phyloP scores from a whole-genome alignment of 768 basidiomycete genomes.

The Pleurotus cornucopiae region DNA sequence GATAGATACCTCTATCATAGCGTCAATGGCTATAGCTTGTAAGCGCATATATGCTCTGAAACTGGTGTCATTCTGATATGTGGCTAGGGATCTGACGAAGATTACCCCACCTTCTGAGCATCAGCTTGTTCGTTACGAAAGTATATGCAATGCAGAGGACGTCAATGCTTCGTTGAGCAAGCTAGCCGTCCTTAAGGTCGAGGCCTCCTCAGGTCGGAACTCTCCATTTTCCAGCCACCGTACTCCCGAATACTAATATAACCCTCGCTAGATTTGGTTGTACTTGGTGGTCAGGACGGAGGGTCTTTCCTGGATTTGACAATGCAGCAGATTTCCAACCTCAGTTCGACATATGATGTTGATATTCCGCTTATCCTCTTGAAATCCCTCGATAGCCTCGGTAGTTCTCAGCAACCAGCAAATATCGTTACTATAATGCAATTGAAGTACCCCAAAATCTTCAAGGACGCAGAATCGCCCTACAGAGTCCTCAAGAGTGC shows the following conservation, averaged over 20 bases:
- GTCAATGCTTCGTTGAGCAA: constrained; percentile 68
- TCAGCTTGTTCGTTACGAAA: constrained; percentile 79
- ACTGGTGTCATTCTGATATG: constrained; percentile 1
- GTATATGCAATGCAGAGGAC: constrained; percentile 59
- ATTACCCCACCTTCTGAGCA: constrained; percentile 85
- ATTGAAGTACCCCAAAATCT: constrained; percentile 92
- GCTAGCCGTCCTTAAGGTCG: constrained; percentile 92
- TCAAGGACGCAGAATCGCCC: constrained; percentile 83
- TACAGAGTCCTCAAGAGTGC: constrained; percentile 63
- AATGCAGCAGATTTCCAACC: constrained; percentile 93
- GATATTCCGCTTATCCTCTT: constrained; percentile 95
- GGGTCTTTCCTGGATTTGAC: constrained; percentile 97
- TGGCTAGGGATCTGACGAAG: constrained; percentile 75
- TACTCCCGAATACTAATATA: too few species aligned
- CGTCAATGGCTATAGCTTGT: constrained; percentile 86
- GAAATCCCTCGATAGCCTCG: constrained; percentile 98
- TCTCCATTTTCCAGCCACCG: too few species aligned
- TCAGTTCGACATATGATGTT: constrained; percentile 78
- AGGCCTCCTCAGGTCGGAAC: constrained; percentile 20
- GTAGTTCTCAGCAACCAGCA: constrained; percentile 92
- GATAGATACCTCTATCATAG: constrained; percentile 89
- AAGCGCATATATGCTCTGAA: constrained; percentile 20
- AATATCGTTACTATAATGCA: constrained; percentile 92
- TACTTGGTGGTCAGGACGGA: constrained; percentile 94
- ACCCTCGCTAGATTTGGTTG: constrained; percentile 20